Base-by-base conservation (phyloP, 345 rosid species). In the Arabis alpina region DNA sequence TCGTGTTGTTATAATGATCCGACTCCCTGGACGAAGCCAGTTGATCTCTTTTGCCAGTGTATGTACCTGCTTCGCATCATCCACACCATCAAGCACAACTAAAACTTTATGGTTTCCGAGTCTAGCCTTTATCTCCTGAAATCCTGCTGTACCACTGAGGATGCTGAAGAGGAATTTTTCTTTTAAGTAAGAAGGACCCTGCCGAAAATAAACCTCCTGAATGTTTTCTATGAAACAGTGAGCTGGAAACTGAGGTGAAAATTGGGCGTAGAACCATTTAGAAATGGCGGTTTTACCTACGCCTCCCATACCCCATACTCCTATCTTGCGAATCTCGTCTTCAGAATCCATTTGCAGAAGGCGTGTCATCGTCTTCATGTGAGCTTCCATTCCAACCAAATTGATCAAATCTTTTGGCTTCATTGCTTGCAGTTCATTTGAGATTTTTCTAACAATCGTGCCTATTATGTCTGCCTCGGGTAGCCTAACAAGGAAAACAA, bases 251-350 rank as follows among this genome's bases (percentile, higher is more conserved):
- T 11, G 13, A 2, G 24, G 0, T 32, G 57, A 70, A 11, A 48
- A 0, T 10, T 8, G 27, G 24, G 49, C 19, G 25, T 8, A 70
- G 40, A 70, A 8, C 24, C 24, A 39, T 10, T 41, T 25, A 24
- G 74, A 59, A 10, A 70, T 32, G 3, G 74, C 49, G 14, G 66
- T 37, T 57, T 70, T 70, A 16, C 74, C 74, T 16, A 70, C 14
- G n/a, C 74, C 74, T 1, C 66, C 74, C 66, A 70, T 58, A 0
- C 74, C 74, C 49, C 66, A 70, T 11, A 70, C 25, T 0, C 74
- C 74, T 60, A 69, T 58, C 57, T 58, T 25, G 11, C 7, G 57
- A 47, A 69, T 49, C 2, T 66, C 40, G 8, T 47, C 7, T 32
- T 30, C 8, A n/a, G 27, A 58, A 8, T 2, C 51, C 5, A 48